Evolutionary conservation across 148 eudicot species (phyloP).

Genomic region (Rhododendron mucronatum): DNA sequence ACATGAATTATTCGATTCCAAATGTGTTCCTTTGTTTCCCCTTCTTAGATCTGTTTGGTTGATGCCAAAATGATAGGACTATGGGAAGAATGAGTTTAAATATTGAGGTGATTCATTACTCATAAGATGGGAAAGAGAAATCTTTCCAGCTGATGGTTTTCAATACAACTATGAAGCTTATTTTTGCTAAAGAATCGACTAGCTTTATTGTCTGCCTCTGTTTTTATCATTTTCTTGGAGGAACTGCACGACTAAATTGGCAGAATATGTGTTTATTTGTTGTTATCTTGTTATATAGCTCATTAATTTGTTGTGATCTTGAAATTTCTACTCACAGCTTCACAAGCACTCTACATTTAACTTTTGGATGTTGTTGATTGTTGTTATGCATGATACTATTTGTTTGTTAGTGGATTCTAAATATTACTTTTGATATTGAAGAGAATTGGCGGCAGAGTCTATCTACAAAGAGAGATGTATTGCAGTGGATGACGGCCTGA

Average conservation of each 20-base stretch:
- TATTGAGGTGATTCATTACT: not conserved
- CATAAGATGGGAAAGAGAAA: not conserved
- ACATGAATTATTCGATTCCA: not conserved
- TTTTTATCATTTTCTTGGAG: not conserved
- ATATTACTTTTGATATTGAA: conserved; percentile 32
- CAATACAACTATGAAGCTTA: not conserved
- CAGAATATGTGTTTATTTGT: not conserved
- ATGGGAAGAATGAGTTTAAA: not conserved
- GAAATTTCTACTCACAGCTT: not conserved
- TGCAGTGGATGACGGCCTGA: conserved; percentile 75
- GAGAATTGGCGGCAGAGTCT: conserved; percentile 84
- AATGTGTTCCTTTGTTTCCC: not conserved
- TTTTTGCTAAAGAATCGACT: not conserved
- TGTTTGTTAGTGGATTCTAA: not conserved
- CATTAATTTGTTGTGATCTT: not conserved
- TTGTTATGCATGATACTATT: not conserved
- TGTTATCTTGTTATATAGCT: not conserved
- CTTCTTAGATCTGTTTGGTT: not conserved
- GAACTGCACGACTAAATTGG: not conserved
- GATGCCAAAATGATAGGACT: not conserved
- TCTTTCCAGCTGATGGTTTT: not conserved
- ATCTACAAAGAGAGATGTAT: conserved; percentile 89
- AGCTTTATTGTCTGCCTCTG: not conserved
- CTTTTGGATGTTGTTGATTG: not conserved
- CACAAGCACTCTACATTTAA: not conserved